phyloP scores from a whole-genome alignment of 139 green algal species.

The Monoraphidium neglectum region DNA sequence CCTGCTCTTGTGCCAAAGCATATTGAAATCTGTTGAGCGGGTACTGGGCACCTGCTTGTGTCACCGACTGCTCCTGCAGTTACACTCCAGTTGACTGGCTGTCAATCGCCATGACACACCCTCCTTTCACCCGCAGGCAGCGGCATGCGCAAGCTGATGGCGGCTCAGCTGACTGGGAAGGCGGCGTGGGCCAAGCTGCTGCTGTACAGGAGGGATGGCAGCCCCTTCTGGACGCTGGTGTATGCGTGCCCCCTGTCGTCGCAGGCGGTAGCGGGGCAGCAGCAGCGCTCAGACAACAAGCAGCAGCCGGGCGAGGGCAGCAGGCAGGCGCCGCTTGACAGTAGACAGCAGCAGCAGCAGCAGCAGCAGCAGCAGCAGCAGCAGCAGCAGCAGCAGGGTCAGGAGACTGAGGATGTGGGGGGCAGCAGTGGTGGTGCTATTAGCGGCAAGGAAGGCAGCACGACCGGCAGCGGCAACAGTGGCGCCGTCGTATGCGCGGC shows the following conservation, averaged over 20 bases:
- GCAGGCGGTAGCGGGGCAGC: not conserved
- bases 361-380: not conserved
- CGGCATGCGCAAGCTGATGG: constrained; percentile 32
- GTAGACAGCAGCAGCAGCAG: constrained; percentile 12
- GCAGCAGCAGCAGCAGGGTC: not conserved
- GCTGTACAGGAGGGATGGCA: constrained; percentile 42
- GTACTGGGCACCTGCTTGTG: no score
- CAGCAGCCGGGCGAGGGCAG: not conserved
- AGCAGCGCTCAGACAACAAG: not conserved
- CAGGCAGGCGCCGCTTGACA: not conserved
- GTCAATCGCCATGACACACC: not conserved
- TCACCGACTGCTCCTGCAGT: no score
- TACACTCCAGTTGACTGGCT: not conserved
- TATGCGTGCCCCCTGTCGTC: constrained; percentile 28
- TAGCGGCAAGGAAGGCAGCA: not conserved
- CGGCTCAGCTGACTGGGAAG: constrained; percentile 6
- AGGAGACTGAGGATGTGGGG: not conserved
- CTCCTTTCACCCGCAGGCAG: constrained; percentile 1
- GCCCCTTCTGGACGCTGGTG: constrained; percentile 46
- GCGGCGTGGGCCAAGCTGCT: constrained; percentile 32
- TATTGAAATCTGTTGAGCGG: no score
- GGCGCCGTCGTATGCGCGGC: not conserved
- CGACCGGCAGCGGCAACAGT: not conserved
- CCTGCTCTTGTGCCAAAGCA: no score
- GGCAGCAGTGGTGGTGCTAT: not conserved